These are phyloP conservation scores for Arthroderma uncinatum DNA, from an alignment of 2,329 filamentous ascomycete genomes.

Conservation along the genomic window DNA sequence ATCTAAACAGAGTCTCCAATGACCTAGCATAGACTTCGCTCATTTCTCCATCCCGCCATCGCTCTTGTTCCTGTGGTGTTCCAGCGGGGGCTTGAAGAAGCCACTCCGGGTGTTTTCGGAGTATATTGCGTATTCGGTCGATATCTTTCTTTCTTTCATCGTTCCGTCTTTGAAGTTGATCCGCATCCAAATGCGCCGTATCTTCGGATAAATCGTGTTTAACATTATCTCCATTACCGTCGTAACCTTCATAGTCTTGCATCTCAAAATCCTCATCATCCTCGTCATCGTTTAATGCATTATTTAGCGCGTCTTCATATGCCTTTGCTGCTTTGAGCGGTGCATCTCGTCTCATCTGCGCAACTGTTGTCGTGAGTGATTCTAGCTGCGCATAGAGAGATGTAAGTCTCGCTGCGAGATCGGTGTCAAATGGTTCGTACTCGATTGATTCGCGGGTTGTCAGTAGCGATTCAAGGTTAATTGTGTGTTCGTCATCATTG, in stretches of 20 bases:
- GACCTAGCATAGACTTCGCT: constrained; percentile 33
- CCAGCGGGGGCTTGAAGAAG: constrained; percentile 26
- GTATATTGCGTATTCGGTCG: not conserved
- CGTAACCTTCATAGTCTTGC: not conserved
- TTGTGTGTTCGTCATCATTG: constrained; percentile 9
- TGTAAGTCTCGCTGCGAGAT: constrained; percentile 33
- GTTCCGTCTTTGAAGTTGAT: not conserved
- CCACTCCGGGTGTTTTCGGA: constrained; percentile 18
- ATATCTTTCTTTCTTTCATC: not conserved
- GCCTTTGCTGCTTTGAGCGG: constrained; percentile 31
- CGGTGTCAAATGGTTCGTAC: constrained; percentile 37
- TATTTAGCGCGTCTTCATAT: constrained; percentile 28
- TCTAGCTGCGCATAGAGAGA: constrained; percentile 39
- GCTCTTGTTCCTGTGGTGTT: constrained; percentile 25
- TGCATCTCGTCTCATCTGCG: constrained; percentile 36
- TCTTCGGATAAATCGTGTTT: not conserved
- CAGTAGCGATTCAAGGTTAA: constrained; percentile 25
- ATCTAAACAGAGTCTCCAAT: constrained; percentile 28
- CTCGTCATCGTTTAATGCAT: constrained; percentile 35
- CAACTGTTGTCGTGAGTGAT: constrained; percentile 37
- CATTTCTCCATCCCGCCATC: constrained; percentile 34
- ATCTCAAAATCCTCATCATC: constrained; percentile 47
- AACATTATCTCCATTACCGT: not conserved
- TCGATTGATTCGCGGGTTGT: constrained; percentile 36
- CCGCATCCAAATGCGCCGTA: not conserved